phyloP scores from a whole-genome alignment of 1,284 basidiomycete genomes.

The Heliocybe sulcata region DNA sequence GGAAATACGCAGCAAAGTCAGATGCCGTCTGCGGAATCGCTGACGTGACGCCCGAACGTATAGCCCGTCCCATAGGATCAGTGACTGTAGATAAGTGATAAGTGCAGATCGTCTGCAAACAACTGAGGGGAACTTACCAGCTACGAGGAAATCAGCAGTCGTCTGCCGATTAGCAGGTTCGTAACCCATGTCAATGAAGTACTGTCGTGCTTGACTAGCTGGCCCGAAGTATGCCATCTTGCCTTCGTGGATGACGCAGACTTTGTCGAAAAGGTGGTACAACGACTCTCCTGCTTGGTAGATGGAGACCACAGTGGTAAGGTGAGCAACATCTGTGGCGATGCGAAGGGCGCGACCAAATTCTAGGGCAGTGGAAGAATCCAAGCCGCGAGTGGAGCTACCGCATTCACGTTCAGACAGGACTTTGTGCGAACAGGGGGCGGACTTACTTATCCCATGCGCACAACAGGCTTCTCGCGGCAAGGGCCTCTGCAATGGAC shows the following conservation, averaged over 20 bases:
- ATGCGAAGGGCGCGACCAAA: constrained; percentile 56
- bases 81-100: constrained; percentile 37
- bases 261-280: constrained; percentile 60
- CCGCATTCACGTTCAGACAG: constrained; percentile 25
- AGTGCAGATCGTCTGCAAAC: neutral
- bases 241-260: constrained; percentile 64
- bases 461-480: constrained; percentile 47
- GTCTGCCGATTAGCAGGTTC: constrained; percentile 51
- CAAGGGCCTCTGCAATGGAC: constrained; percentile 66
- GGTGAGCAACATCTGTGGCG: constrained; percentile 46
- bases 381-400: constrained; percentile 65
- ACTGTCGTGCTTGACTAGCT: constrained; percentile 48
- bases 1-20: constrained; percentile 46
- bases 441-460: constrained; percentile 60
- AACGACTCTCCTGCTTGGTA: constrained; percentile 61
- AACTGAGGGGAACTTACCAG: neutral
- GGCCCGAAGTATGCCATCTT: constrained; percentile 69
- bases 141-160: constrained; percentile 56
- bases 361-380: constrained; percentile 64
- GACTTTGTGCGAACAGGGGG: neutral
- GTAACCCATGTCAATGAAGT: constrained; percentile 69
- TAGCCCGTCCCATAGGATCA: constrained; percentile 48
- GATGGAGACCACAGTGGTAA: constrained; percentile 57
- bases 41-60: constrained; percentile 36
- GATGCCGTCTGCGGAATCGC: constrained; percentile 51